Percentiles rank a stretch among this genome's conserved stretches.
These are phyloP conservation scores for Saccharomyces eubayanus DNA, from an alignment of 805 yeast genomes.

Conservation along the genomic window DNA sequence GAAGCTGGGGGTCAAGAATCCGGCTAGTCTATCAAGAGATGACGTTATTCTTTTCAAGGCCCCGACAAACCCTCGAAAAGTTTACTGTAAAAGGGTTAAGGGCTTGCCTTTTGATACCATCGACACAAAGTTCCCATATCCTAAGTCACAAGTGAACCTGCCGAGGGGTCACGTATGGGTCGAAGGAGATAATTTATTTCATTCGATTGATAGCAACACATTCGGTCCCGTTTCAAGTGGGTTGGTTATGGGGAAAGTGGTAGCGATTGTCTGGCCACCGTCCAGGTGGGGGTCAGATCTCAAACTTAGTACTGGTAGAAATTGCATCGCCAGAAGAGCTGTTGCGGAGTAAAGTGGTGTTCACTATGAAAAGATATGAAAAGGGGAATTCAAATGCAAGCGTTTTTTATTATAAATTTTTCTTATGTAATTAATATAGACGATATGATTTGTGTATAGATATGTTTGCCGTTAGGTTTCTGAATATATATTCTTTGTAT, in stretches of 20 bases:
- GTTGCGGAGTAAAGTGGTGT: not conserved
- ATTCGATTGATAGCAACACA: constrained; percentile 74
- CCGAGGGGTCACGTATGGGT: constrained; percentile 88
- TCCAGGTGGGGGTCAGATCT: constrained; percentile 39
- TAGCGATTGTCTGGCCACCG: constrained; percentile 62
- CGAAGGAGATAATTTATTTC: constrained; percentile 80
- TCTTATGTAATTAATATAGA: not conserved
- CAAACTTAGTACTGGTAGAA: constrained; percentile 18
- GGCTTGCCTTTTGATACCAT: constrained; percentile 69
- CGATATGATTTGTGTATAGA: not conserved
- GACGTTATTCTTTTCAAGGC: constrained; percentile 74
- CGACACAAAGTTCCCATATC: constrained; percentile 52
- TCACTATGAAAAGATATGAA: constrained; percentile 2
- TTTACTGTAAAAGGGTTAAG: constrained; percentile 73
- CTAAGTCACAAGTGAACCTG: constrained; percentile 48
- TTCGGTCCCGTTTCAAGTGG: constrained; percentile 87
- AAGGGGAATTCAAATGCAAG: not conserved
- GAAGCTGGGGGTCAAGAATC: constrained; percentile 48
- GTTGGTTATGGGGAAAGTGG: constrained; percentile 68
- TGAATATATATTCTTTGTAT: constrained; percentile 3
- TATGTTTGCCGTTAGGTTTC: not conserved
- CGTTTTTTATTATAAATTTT: not conserved
- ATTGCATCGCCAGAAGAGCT: constrained; percentile 6
- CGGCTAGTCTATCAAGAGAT: constrained; percentile 43
- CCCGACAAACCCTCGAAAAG: constrained; percentile 68